Conservation (phyloP, 1,139 yeast species). For the Diutina pseudorugosa region DNA sequence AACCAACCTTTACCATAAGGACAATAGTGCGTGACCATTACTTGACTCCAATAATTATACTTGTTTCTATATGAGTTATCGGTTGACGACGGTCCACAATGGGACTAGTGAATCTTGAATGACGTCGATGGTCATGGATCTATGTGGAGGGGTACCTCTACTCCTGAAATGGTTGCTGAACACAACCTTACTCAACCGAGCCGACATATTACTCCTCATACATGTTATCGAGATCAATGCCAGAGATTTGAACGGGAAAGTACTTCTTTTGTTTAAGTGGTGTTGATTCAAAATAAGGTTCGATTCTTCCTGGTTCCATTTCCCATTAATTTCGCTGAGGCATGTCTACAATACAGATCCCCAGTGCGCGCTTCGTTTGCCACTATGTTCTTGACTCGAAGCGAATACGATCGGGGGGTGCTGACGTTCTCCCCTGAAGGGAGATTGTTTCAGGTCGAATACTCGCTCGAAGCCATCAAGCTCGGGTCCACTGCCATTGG, state of each 20-base stretch:
- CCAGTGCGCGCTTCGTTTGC: background rate
- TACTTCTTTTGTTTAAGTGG: too few species aligned
- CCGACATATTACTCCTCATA: too few species aligned
- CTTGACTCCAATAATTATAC: background rate
- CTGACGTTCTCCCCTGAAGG: slow-evolving; percentile 99
- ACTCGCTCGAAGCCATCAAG: slow-evolving; percentile 94
- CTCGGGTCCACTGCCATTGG: slow-evolving; percentile 97
- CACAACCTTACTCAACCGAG: too few species aligned
- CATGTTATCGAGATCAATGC: too few species aligned
- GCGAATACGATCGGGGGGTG: slow-evolving; percentile 98
- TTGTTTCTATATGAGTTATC: background rate
- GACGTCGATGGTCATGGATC: too few species aligned
- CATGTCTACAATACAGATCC: background rate
- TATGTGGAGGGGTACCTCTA: too few species aligned
- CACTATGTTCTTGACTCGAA: slow-evolving; percentile 88
- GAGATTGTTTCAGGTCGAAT: slow-evolving; percentile 94
- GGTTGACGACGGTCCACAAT: background rate
- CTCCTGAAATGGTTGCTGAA: too few species aligned
- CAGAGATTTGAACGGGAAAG: too few species aligned
- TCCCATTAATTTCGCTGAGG: background rate
- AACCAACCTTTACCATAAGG: background rate
- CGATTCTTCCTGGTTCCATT: background rate
- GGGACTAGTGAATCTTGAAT: too few species aligned
- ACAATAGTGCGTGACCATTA: background rate
- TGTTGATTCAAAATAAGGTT: background rate